Evolutionary conservation across 345 rosid genomes (phyloP), one percentile per base, ranked within the genome.

Genomic region (Barbarea vulgaris): DNA sequence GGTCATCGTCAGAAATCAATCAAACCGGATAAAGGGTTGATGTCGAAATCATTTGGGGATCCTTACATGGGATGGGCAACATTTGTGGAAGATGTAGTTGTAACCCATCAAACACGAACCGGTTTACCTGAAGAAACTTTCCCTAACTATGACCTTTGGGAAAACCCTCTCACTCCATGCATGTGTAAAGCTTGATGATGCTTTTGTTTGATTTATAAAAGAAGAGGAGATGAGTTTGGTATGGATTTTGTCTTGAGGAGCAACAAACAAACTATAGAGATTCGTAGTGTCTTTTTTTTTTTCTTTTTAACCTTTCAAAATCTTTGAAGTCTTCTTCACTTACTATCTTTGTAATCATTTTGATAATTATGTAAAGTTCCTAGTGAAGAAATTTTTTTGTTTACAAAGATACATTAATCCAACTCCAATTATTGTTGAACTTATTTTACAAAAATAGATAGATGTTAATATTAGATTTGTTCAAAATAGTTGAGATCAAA

Each of bases 91-190:
- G 99, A 96, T 66, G 98, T 96, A 44, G 83, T 88, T 30, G 84
- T 95, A 55, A 95, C 95, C 54, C 99, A 96, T 85, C 98, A 93
- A 80, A 91, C 98, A 4, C 79, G 99, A 70, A 90, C 99, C 4
- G 99, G 98, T 76, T 81, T 95, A 70, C 99, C 99, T 0, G 99
- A 96, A 83, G 99, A 88, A 78, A 96, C 99, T n/a, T 96, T 96
- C 82, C 99, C 99, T 11, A 91, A 93, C 84, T 96, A 90, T 56
- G 99, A 96, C 79, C 87, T 96, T n/a, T 96, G 99, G 99, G 99
- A 95, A 83, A 95, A 95, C 64, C 99, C 99, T 56, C 82, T 95
- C 52, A 96, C 98, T 70, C 98, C 99, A 72, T 96, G 98, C 85
- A 96, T 96, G 99, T 96, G 99, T 80, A 92, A 84, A 82, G 95